These are phyloP conservation scores for Tulasnella sp. DNA, from an alignment of 768 basidiomycete species.

Conservation along the genomic window DNA sequence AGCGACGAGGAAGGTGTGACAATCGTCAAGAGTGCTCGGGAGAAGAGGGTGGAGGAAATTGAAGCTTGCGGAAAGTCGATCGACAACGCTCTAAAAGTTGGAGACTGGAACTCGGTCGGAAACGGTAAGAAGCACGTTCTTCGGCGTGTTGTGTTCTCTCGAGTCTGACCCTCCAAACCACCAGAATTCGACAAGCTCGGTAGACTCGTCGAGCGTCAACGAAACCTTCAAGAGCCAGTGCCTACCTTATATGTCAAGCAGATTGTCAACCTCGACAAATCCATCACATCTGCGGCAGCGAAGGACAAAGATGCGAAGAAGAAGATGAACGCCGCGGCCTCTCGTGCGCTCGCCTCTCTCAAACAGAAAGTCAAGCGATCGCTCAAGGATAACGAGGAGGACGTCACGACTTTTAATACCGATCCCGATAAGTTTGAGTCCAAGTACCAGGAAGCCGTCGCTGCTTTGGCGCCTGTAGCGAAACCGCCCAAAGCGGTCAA, in stretches of 20 bases:
- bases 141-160: no score
- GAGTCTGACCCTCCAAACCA: no score
- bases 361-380: slow-evolving; percentile 95
- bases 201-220: slow-evolving; percentile 80
- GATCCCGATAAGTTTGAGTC: slow-evolving; percentile 82
- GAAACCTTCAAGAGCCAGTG: slow-evolving; percentile 76
- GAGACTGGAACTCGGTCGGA: slow-evolving; percentile 90
- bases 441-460: slow-evolving; percentile 45
- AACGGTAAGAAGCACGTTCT: slow-evolving; percentile 50
- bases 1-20: slow-evolving; percentile 51
- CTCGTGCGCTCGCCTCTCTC: slow-evolving; percentile 91
- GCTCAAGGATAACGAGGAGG: slow-evolving; percentile 74
- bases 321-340: slow-evolving; percentile 91
- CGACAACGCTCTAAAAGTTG: slow-evolving; percentile 91
- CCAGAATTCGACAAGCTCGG: slow-evolving; percentile 95
- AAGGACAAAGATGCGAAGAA: slow-evolving; percentile 93
- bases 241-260: slow-evolving; percentile 78
- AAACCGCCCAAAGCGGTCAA: slow-evolving; percentile 24
- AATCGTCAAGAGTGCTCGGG: slow-evolving; percentile 78
- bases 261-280: slow-evolving; percentile 59
- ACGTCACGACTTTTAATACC: slow-evolving; percentile 71
- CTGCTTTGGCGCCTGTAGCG: slow-evolving; percentile 29
- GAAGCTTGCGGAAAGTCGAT: slow-evolving; percentile 83
- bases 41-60: slow-evolving; percentile 90
- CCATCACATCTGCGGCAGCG: slow-evolving; percentile 57